phyloP scores from a whole-genome alignment of 805 yeast species.

The Ogataea chonburiensis region DNA sequence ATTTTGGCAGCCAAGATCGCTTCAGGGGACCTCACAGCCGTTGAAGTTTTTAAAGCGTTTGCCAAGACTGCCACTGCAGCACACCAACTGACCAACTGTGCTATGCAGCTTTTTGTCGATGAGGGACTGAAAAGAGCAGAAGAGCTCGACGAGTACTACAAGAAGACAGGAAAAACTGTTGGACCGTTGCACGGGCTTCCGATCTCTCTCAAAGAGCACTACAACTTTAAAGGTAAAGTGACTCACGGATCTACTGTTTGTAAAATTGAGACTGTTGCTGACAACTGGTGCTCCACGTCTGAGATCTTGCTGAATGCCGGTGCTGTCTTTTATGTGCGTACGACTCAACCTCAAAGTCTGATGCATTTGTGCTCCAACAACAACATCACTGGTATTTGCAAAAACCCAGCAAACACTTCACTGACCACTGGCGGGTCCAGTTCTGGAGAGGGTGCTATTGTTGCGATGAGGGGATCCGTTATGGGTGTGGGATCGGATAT shows the following conservation, averaged over 20 bases:
- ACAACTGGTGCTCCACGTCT: slow-evolving; percentile 40
- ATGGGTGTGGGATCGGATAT: slow-evolving; percentile 9
- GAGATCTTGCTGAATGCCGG: slow-evolving; percentile 39
- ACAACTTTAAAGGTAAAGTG: slow-evolving; percentile 47
- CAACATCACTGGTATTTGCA: slow-evolving; percentile 8
- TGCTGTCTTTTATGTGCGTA: slow-evolving; percentile 8
- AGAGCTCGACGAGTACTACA: slow-evolving; percentile 50
- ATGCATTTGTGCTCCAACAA: slow-evolving; percentile 10
- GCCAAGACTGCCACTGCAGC: slow-evolving; percentile 48
- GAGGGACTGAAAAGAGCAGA: slow-evolving; percentile 49
- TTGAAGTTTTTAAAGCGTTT: slow-evolving; percentile 45
- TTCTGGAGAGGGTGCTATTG: slow-evolving; percentile 10
- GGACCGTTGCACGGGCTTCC: slow-evolving; percentile 68
- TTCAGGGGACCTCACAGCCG: slow-evolving; percentile 39
- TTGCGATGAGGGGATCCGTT: slow-evolving; percentile 6
- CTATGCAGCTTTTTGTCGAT: slow-evolving; percentile 44
- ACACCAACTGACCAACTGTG: slow-evolving; percentile 50
- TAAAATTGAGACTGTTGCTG: slow-evolving; percentile 39
- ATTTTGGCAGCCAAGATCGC: slow-evolving; percentile 38
- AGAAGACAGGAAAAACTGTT: slow-evolving; percentile 44
- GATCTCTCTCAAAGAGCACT: slow-evolving; percentile 60
- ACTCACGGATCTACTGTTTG: slow-evolving; percentile 51
- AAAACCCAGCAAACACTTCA: slow-evolving; percentile 4
- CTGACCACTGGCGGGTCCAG: slow-evolving; percentile 9
- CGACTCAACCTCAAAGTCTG: slow-evolving; percentile 8